Conservation (phyloP, 2,329 filamentous ascomycete genomes). For the Coniella vitis region DNA sequence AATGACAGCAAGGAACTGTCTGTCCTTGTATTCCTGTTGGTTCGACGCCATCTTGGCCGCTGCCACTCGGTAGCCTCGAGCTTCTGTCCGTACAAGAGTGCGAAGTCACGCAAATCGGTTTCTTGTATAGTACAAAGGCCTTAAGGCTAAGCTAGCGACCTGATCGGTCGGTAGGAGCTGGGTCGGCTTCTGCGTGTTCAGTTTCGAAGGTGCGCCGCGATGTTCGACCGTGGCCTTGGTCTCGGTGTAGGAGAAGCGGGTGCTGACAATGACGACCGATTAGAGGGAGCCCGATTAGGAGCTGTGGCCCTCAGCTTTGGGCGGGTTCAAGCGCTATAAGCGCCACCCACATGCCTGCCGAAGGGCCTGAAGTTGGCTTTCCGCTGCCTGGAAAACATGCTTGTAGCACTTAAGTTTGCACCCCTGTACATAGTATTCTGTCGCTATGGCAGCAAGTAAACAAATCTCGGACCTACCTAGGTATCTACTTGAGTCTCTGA, state of each 20-base stretch:
- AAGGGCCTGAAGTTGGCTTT: neutral
- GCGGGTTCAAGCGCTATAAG: slow-evolving; percentile 1
- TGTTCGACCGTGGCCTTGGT: neutral
- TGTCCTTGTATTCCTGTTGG: slow-evolving; percentile 66
- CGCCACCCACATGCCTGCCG: slow-evolving; percentile 1
- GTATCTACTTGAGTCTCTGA: neutral
- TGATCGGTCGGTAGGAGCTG: too few relatives aligned
- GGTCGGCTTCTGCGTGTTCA: too few relatives aligned
- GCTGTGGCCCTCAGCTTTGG: neutral
- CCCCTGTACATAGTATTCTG: neutral
- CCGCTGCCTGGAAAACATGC: neutral
- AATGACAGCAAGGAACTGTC: slow-evolving; percentile 95
- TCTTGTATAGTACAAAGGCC: too few relatives aligned
- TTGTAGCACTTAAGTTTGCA: too few relatives aligned
- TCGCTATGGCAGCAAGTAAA: slow-evolving; percentile 10
- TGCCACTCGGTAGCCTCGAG: neutral
- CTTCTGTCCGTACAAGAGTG: too few relatives aligned
- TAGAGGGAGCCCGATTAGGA: neutral
- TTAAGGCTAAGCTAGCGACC: too few relatives aligned
- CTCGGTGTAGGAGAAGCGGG: neutral
- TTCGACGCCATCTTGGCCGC: slow-evolving; percentile 17
- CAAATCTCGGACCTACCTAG: slow-evolving; percentile 1
- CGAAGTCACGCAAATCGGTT: too few relatives aligned
- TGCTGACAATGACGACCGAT: slow-evolving; percentile 8
- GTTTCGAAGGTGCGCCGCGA: neutral